Conservation (phyloP, 1,284 basidiomycete species). For the Boletus semigastroideus region DNA sequence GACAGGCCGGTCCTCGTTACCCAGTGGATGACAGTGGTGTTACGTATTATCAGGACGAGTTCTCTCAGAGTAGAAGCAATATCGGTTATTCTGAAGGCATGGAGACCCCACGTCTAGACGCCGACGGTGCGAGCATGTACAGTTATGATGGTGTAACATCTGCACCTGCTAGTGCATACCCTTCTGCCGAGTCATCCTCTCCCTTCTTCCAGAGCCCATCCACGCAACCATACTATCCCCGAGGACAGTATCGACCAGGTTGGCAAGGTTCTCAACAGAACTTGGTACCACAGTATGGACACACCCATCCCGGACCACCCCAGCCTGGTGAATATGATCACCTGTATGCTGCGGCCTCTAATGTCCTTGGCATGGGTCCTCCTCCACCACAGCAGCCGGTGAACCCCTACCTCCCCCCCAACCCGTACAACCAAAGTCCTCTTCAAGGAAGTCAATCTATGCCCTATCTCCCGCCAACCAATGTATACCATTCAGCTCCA, state of each 20-base stretch:
- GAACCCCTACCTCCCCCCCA: constrained; percentile 25
- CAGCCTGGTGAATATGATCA: constrained; percentile 48
- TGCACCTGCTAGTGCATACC: constrained; percentile 22
- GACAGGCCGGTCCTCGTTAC: constrained; percentile 19
- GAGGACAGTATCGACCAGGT: constrained; percentile 25
- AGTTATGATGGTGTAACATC: constrained; percentile 37
- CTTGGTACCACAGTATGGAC: constrained; percentile 30
- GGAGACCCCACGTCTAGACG: constrained; percentile 16
- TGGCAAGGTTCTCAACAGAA: constrained; percentile 39
- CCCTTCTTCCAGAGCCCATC: constrained; percentile 22
- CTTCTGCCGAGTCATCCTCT: constrained; percentile 24
- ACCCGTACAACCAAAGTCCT: constrained; percentile 22
- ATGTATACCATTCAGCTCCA: constrained; percentile 25
- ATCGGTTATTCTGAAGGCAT: constrained; percentile 17
- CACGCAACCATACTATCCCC: constrained; percentile 26
- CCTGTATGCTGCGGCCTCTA: constrained; percentile 72
- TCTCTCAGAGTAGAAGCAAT: constrained; percentile 16
- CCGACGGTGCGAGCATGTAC: constrained; percentile 33
- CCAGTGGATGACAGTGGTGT: constrained; percentile 25
- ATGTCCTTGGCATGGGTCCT: constrained; percentile 75
- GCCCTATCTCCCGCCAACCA: constrained; percentile 30
- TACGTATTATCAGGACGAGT: constrained; percentile 20
- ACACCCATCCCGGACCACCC: constrained; percentile 27
- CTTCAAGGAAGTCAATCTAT: constrained; percentile 33
- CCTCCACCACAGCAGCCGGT: constrained; percentile 45